These are phyloP conservation scores for Sedum album DNA, from an alignment of 164 flowering plant species.

Conservation along the genomic window DNA sequence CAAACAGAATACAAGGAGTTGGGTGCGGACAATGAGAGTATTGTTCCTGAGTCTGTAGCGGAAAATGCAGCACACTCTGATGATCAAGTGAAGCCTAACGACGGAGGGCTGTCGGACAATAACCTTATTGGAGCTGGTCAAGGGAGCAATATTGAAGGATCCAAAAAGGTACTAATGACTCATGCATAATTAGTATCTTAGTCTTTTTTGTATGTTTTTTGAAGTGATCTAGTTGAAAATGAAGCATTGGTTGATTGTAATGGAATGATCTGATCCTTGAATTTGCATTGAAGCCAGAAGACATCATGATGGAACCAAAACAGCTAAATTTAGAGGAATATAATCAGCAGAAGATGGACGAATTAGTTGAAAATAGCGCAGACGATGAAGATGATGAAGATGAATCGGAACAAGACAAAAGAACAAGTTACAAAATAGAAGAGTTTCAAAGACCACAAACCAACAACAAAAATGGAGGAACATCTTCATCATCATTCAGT, in stretches of 20 bases:
- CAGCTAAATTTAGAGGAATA: constrained; percentile 9
- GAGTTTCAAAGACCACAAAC: constrained; percentile 2
- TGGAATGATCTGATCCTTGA: constrained; percentile 10
- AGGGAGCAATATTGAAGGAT: not conserved
- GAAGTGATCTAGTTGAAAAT: no score
- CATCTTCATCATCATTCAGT: not conserved
- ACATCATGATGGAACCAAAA: constrained; percentile 44
- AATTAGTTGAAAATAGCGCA: constrained; percentile 16
- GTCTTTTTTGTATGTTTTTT: not conserved
- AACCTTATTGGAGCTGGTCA: no score
- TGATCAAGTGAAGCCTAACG: not conserved
- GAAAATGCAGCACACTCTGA: no score
- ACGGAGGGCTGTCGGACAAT: constrained; percentile 13
- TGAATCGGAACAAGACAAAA: constrained; percentile 17
- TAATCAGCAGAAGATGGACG: not conserved
- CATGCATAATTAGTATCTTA: not conserved
- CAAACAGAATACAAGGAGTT: not conserved
- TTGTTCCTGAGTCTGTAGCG: not conserved
- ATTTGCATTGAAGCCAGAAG: constrained; percentile 68
- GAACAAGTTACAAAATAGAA: not conserved
- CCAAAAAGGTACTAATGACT: constrained; percentile 3
- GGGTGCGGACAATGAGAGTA: not conserved
- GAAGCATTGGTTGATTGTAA: no score
- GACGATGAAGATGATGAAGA: constrained; percentile 17
- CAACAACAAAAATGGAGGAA: constrained; percentile 7